Evolutionary conservation across 257 asterid genomes (phyloP).

Genomic region (Rehmannia glutinosa): DNA sequence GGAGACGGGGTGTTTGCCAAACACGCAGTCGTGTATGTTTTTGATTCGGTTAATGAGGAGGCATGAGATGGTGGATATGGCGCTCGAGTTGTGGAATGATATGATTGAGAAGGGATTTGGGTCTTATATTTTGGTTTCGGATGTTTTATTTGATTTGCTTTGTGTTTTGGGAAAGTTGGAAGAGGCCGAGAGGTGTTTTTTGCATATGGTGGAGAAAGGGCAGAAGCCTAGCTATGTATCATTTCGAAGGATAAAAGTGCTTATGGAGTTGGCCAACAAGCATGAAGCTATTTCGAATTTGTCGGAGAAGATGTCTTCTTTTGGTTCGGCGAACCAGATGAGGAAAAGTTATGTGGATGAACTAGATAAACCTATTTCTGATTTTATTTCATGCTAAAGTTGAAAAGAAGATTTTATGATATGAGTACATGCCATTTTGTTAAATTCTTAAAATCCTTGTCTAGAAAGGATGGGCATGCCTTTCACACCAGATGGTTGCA

Average conservation of each 20-base stretch:
- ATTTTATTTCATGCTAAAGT: slow-evolving; percentile 15
- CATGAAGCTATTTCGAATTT: slow-evolving; percentile 43
- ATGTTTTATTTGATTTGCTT: slow-evolving; percentile 69
- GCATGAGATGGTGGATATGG: slow-evolving; percentile 71
- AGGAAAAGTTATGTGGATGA: slow-evolving; percentile 29
- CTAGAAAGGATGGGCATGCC: no score
- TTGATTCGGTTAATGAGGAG: slow-evolving; percentile 69
- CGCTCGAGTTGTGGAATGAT: slow-evolving; percentile 84
- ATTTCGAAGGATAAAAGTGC: slow-evolving; percentile 82
- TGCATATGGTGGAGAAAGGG: slow-evolving; percentile 86
- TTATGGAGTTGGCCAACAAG: slow-evolving; percentile 76
- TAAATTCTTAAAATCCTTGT: no score
- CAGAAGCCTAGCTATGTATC: slow-evolving; percentile 79
- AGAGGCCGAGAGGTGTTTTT: slow-evolving; percentile 83
- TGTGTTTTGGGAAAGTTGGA: slow-evolving; percentile 70
- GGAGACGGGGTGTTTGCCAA: slow-evolving; percentile 62
- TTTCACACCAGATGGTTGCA: no score
- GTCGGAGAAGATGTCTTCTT: slow-evolving; percentile 66
- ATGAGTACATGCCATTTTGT: no score
- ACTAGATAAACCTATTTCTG: slow-evolving; percentile 37
- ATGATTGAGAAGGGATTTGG: slow-evolving; percentile 87
- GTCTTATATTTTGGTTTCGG: slow-evolving; percentile 68
- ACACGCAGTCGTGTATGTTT: slow-evolving; percentile 85
- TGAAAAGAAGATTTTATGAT: no score
- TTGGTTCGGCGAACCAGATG: slow-evolving; percentile 35